phyloP scores from a whole-genome alignment of 495 filamentous ascomycete species.

The Neurospora sp. region DNA sequence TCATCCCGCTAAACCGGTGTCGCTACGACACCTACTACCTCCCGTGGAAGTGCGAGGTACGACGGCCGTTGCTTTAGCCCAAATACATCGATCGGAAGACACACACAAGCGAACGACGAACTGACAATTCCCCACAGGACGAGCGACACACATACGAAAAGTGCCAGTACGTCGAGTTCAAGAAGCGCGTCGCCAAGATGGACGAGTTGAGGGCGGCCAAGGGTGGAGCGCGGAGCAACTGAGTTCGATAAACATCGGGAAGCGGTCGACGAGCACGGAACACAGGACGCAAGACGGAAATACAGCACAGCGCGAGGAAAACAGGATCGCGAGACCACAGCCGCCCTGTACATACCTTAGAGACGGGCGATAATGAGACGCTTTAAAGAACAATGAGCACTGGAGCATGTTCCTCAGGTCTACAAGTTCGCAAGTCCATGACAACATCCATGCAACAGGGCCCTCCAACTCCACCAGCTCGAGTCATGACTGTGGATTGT shows the following conservation, averaged over 20 bases:
- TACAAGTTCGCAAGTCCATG: background rate
- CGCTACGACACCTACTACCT: conserved; percentile 86
- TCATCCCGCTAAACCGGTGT: conserved; percentile 93
- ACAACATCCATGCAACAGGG: background rate
- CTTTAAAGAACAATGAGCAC: background rate
- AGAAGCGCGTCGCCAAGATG: conserved; percentile 98
- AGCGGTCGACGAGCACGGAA: background rate
- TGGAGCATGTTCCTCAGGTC: no score
- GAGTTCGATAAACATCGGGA: conserved; percentile 11
- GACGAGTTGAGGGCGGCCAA: conserved; percentile 85
- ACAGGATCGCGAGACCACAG: background rate
- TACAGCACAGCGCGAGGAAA: background rate
- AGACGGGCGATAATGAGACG: background rate
- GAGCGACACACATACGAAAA: conserved; percentile 98
- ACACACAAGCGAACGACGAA: background rate
- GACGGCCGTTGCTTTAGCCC: conserved; percentile 16
- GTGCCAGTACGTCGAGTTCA: conserved; percentile 98
- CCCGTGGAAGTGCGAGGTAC: conserved; percentile 96
- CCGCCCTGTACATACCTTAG: background rate
- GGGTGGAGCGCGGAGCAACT: conserved; percentile 83
- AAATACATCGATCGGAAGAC: background rate
- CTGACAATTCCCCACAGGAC: conserved; percentile 41
- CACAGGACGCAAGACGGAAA: background rate
- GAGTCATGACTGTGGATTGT: background rate
- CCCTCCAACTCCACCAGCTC: background rate